Evolutionary conservation across 2,329 filamentous ascomycete species (phyloP), one percentile per base, ranked within the genome.

Genomic region (Claviceps humidiphila): DNA sequence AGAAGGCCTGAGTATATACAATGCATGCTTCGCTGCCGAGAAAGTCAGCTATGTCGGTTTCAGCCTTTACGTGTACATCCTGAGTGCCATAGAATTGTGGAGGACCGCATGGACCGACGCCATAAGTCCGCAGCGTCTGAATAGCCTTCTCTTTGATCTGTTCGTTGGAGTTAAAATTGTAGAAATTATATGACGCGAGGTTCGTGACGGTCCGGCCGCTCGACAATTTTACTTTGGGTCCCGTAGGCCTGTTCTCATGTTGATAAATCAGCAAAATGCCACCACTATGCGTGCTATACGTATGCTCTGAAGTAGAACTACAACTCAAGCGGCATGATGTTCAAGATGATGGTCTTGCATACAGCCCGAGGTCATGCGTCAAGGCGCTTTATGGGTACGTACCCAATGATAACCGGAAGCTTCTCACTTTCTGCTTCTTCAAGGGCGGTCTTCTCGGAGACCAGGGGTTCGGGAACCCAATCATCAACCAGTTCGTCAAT

Each of bases 1-100:
- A 95, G 66, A 98, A 97, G 4, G 90, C 85, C 65, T 98, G 93
- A 0, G 93, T 87, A 64, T 98, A 98, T 54, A 98, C 83, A 59
- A 98, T 97, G 64, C 89, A 94, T 37, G 85, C 84, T 51, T 90
- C 82, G 1, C 87, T 88, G 24, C 93, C 93, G 26, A 98, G 71
- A 65, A 91, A 95, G 9, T 86, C 80, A 24, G 93, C 89, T 63
- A 98, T 90, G 66, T 97, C 91, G 53, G 87, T 81, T 71, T 98
- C 93, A 16, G 89, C 89, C 74, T 94, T 93, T 81, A 96, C 91
- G 69, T 98, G 93, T 46, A 97, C 90, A 69, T 98, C 93, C 67
- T 97, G 91, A 37, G 89, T 98, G 58, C 90, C 93, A 71, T 98
- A 98, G 72, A 98, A 98, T 58, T 95, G 90, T 5, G 93, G 93